Evolutionary conservation across 1,284 basidiomycete species (phyloP).

Genomic region (Malassezia psittaci): DNA sequence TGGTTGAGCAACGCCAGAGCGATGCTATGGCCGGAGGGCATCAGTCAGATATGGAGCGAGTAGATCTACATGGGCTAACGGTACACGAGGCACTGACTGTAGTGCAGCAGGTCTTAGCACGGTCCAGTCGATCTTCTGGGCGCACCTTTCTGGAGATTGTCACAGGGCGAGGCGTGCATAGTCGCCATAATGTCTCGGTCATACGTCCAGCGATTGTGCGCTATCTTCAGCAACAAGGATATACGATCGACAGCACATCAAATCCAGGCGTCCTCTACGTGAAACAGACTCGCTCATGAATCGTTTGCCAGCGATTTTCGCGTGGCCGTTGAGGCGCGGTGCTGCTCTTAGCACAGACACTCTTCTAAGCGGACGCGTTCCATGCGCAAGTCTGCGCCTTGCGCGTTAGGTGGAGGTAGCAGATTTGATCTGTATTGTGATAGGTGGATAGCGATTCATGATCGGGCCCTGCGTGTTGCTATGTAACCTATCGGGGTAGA

Average conservation of each 20-base stretch:
- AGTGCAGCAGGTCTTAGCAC: constrained; percentile 36
- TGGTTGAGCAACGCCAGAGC: constrained; percentile 38
- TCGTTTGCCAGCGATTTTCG: not conserved
- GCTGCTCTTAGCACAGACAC: no score
- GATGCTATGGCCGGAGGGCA: not conserved
- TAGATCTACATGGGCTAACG: constrained; percentile 48
- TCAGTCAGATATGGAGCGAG: constrained; percentile 15
- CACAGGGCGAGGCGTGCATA: constrained; percentile 48
- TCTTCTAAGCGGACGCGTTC: not conserved
- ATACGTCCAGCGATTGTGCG: constrained; percentile 41
- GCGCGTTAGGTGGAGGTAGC: not conserved
- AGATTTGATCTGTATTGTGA: no score
- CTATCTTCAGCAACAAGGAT: constrained; percentile 9
- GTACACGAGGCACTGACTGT: constrained; percentile 47
- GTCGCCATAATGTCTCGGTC: constrained; percentile 40
- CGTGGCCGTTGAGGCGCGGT: no score
- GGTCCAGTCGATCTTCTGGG: constrained; percentile 29
- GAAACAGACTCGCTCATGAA: constrained; percentile 1
- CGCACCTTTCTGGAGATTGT: constrained; percentile 42
- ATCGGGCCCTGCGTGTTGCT: constrained; percentile 1
- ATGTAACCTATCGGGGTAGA: constrained; percentile 1
- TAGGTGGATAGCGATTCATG: not conserved
- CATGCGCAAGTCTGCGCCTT: constrained; percentile 5
- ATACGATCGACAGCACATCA: constrained; percentile 3
- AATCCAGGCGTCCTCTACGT: constrained; percentile 13